phyloP scores from a whole-genome alignment of 768 basidiomycete species.

The Fomitopsis serialis region DNA sequence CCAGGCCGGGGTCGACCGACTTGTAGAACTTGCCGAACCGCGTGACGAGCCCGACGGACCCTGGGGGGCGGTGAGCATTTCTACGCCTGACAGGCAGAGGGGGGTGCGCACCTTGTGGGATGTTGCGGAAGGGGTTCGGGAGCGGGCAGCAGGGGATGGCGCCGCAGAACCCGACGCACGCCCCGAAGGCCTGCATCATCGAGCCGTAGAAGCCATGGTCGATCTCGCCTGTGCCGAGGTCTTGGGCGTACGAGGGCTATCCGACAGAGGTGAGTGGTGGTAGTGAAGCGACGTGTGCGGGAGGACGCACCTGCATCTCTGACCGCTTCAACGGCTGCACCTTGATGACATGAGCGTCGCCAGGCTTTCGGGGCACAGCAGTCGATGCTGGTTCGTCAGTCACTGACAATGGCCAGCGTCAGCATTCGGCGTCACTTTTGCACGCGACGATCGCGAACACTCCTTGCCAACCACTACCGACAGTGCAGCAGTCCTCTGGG shows the following conservation, averaged over 20 bases:
- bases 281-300: background rate
- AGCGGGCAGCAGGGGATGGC: conserved; percentile 80
- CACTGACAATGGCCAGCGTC: conserved; percentile 37
- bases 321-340: conserved; percentile 83
- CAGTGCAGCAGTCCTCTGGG: too few species aligned
- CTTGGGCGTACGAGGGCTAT: conserved; percentile 90
- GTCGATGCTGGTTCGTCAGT: conserved; percentile 44
- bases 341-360: conserved; percentile 45
- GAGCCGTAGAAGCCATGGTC: conserved; percentile 86
- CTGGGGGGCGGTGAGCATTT: conserved; percentile 29
- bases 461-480: too few species aligned
- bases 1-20: conserved; percentile 88
- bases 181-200: conserved; percentile 66
- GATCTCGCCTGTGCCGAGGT: conserved; percentile 65
- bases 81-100: background rate
- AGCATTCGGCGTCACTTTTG: background rate
- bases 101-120: conserved; percentile 64
- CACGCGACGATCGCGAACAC: too few species aligned
- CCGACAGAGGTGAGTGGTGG: conserved; percentile 6
- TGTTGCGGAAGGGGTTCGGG: conserved; percentile 83
- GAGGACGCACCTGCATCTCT: conserved; percentile 73
- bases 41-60: conserved; percentile 85
- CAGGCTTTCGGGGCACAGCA: background rate
- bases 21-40: conserved; percentile 97
- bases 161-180: conserved; percentile 60